phyloP scores from a whole-genome alignment of 2,329 filamentous ascomycete species.

The Aspergillus sergii region DNA sequence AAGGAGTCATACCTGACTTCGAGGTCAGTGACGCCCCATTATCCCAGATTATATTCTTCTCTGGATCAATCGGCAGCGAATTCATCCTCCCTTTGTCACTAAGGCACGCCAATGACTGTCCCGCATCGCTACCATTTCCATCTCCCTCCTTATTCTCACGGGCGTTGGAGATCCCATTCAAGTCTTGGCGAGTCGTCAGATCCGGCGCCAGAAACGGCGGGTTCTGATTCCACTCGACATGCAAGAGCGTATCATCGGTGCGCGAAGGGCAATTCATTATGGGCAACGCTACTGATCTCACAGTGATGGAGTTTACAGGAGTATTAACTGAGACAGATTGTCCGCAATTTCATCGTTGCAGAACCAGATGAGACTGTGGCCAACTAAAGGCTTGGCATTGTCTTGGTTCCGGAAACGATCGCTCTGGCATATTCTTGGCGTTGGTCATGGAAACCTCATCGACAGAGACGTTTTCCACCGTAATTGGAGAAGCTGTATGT shows the following conservation, averaged over 20 bases:
- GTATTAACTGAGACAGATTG: not conserved
- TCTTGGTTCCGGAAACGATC: conserved; percentile 2
- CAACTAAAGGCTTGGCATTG: not conserved
- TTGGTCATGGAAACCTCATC: not conserved
- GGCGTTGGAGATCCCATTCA: conserved; percentile 58
- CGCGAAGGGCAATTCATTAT: conserved; percentile 60
- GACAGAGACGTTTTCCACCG: not conserved
- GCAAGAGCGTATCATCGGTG: conserved; percentile 52
- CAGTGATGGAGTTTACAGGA: not conserved
- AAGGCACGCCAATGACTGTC: conserved; percentile 3
- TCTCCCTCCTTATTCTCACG: conserved; percentile 41
- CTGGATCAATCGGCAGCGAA: conserved; percentile 7
- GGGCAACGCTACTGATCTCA: not conserved
- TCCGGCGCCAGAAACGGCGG: conserved; percentile 53
- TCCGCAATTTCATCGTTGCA: not conserved
- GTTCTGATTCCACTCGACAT: conserved; percentile 58
- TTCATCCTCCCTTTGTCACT: not conserved
- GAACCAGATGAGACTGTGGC: not conserved
- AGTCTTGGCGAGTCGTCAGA: conserved; percentile 57
- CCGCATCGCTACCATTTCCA: not conserved
- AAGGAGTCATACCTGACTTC: conserved; percentile 27
- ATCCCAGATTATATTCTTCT: conserved; percentile 3
- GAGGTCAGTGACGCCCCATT: conserved; percentile 30
- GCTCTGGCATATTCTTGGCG: not conserved
- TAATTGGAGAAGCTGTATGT: not conserved